These are phyloP conservation scores for Hermanozyma aechmeae DNA, from an alignment of 805 yeast species.

Conservation along the genomic window DNA sequence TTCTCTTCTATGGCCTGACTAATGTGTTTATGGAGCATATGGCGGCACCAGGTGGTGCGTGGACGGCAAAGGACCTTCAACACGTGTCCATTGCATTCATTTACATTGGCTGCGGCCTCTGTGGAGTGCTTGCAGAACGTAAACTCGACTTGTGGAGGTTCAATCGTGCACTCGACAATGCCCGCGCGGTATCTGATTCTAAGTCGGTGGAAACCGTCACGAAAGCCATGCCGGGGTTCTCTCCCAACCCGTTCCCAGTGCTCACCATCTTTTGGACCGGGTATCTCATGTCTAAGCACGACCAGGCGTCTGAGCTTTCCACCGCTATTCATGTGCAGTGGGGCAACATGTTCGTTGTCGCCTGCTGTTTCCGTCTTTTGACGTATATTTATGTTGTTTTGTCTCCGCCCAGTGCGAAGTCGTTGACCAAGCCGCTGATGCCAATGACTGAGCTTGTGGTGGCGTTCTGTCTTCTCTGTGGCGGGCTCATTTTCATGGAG, in stretches of 20 bases:
- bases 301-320: slow-evolving; percentile 70
- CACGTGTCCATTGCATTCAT: slow-evolving; percentile 87
- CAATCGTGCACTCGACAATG: slow-evolving; percentile 23
- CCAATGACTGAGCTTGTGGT: slow-evolving; percentile 85
- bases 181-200: slow-evolving; percentile 3
- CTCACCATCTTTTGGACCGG: slow-evolving; percentile 97
- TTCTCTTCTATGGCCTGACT: slow-evolving; percentile 82
- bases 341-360: slow-evolving; percentile 82
- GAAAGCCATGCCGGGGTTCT: slow-evolving; percentile 58
- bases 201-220: slow-evolving; percentile 6
- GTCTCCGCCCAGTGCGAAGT: slow-evolving; percentile 18
- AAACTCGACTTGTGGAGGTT: slow-evolving; percentile 54
- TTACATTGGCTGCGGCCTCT: slow-evolving; percentile 84
- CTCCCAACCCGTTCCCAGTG: slow-evolving; percentile 92
- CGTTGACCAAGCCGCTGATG: slow-evolving; percentile 28
- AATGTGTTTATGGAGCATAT: slow-evolving; percentile 88
- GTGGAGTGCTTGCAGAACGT: slow-evolving; percentile 80
- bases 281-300: slow-evolving; percentile 87
- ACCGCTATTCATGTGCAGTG: slow-evolving; percentile 83
- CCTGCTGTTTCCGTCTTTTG: slow-evolving; percentile 63
- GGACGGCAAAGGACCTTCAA: slow-evolving; percentile 87
- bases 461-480: slow-evolving; percentile 71
- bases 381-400: slow-evolving; percentile 48
- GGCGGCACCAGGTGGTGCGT: slow-evolving; percentile 55
- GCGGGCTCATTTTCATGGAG: slow-evolving; percentile 90